Evolutionary conservation across 768 basidiomycete species (phyloP).

Genomic region (Lactifluus echinatus): DNA sequence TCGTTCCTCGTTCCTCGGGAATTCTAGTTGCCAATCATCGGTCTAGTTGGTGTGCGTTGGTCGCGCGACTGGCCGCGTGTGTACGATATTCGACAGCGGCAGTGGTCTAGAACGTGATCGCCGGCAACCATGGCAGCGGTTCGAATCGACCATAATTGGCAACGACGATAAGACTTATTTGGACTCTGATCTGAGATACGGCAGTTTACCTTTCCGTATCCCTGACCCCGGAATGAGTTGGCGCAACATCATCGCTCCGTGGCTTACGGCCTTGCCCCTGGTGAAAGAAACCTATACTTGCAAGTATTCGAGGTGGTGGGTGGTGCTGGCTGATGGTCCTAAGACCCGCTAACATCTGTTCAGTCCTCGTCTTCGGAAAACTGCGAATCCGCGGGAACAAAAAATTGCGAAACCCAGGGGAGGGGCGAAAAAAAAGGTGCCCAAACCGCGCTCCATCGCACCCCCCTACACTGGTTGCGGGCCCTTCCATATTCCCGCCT

Average conservation of each 20-base stretch:
- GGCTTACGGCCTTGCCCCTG: background rate
- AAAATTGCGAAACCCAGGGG: background rate
- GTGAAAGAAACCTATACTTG: background rate
- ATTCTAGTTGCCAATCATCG: slow-evolving; percentile 16
- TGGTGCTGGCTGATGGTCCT: background rate
- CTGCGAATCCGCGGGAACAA: background rate
- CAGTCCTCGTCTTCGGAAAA: background rate
- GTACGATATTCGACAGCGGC: background rate
- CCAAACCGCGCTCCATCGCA: no score
- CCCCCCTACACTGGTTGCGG: no score
- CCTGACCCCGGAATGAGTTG: background rate
- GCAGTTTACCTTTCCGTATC: slow-evolving; percentile 1
- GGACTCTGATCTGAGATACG: slow-evolving; percentile 7
- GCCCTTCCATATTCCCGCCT: no score
- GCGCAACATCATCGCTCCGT: background rate
- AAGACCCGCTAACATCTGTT: background rate
- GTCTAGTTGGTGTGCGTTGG: slow-evolving; percentile 2
- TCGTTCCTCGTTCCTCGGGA: slow-evolving; percentile 10
- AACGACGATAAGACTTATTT: slow-evolving; percentile 2
- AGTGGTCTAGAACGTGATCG: slow-evolving; percentile 10
- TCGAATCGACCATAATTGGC: background rate
- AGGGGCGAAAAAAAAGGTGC: background rate
- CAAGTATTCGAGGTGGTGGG: background rate
- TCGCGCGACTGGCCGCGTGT: slow-evolving; percentile 2
- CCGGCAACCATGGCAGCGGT: background rate